Evolutionary conservation across 441 rosid genomes (phyloP), one percentile per base, ranked within the genome.

Genomic region (Brassica balearica): DNA sequence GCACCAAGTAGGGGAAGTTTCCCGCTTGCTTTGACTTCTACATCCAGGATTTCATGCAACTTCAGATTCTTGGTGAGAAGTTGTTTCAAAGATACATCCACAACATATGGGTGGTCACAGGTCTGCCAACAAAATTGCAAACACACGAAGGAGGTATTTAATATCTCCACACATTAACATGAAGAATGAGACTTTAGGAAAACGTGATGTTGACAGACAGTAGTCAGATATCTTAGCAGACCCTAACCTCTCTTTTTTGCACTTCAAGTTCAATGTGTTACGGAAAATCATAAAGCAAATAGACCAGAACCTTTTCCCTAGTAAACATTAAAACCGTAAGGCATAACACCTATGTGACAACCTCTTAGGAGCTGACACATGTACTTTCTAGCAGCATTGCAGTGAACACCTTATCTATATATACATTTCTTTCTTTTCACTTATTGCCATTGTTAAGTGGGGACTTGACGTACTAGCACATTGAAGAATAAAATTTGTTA

Each of bases 1-100:
- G 81, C 84, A 67, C 91, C 92, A 68, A 96, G 94, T 72, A 92
- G 87, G 69, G 85, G 87, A 73, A 94, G 86, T 84, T 96, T 96
- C 70, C 98, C 97, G 68, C 99, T 90, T 56, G 95, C 99, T 86
- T 91, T 88, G 84, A 90, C 87, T 76, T 90, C 99, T 81, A 87
- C 83, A 77, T 94, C 93, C 80, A 94, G 79, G 74, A 72, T 27
- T 56, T 93, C 85, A 67, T 51, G 77, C 75, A 8, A 72, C 75
- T 75, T 59, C 38, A 84, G 79, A 72, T 85, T 88, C 76, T 84
- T 81, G 19, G 71, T 75, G 69, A 90, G 80, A 60, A 76, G 74
- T 60, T 25, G 62, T 68, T 82, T 86, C 71, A 86, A 79, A 53
- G 82, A 79, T 69, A 82, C 56, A 85, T 92, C 92, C 85, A 82